Conservation (phyloP, 257 asterid species). For the Galeopsis tetrahit region DNA sequence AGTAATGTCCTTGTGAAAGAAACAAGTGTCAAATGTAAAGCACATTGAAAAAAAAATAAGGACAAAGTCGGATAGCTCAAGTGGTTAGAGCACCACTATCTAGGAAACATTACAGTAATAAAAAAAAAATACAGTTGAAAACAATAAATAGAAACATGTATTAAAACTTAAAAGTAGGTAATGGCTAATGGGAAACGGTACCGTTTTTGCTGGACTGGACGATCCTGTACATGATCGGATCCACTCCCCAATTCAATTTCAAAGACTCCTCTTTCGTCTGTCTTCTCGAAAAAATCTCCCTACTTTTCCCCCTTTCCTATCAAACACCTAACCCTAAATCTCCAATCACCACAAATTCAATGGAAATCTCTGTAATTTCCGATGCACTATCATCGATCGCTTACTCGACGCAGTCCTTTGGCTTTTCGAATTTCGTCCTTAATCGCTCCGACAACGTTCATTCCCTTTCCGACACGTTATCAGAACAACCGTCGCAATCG, state of each 20-base stretch:
- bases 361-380: constrained; percentile 67
- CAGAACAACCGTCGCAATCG: constrained; percentile 49
- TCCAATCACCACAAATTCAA: constrained; percentile 11
- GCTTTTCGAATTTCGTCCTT: constrained; percentile 49
- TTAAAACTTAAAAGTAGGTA: too few species aligned
- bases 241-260: constrained; percentile 32
- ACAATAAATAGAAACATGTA: too few species aligned
- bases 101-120: too few species aligned
- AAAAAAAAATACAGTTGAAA: too few species aligned
- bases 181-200: too few species aligned
- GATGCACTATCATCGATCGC: constrained; percentile 60
- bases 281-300: constrained; percentile 40
- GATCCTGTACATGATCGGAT: too few species aligned
- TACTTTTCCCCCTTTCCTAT: constrained; percentile 11
- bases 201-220: too few species aligned
- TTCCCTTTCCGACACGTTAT: constrained; percentile 46
- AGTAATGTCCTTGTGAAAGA: too few species aligned
- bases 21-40: too few species aligned
- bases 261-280: constrained; percentile 21
- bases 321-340: constrained; percentile 37
- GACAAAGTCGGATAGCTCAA: too few species aligned
- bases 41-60: too few species aligned
- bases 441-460: constrained; percentile 43
- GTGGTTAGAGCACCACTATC: too few species aligned
- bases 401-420: constrained; percentile 50